Evolutionary conservation across 192 early-diverging fungal genomes (phyloP).

Genomic region (Backusella psychrophila): DNA sequence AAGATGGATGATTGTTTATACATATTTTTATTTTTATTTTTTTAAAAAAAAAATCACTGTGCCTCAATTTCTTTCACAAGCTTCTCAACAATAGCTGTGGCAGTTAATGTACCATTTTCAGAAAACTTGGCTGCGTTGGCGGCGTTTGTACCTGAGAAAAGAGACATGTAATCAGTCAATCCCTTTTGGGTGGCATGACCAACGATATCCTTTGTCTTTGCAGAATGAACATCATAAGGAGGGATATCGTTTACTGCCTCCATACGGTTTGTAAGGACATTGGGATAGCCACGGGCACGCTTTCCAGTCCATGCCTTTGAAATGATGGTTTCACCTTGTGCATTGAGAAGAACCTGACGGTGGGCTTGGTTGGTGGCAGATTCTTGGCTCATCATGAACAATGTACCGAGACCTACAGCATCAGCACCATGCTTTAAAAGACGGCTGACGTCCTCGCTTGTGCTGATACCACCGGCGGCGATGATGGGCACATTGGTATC

Average conservation of each 20-base stretch:
- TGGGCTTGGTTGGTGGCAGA: conserved; percentile 15
- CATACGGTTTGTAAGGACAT: conserved; percentile 12
- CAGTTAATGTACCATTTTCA: conserved; percentile 24
- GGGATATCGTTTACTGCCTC: conserved; percentile 5
- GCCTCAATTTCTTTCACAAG: conserved; percentile 13
- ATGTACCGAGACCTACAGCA: conserved; percentile 20
- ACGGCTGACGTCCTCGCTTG: background rate
- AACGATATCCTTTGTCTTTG: conserved; percentile 25
- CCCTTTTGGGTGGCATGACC: conserved; percentile 15
- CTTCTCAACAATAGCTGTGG: conserved; percentile 22
- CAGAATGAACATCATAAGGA: conserved; percentile 23
- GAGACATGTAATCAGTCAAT: conserved; percentile 5
- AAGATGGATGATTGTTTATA: background rate
- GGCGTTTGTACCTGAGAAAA: conserved; percentile 14
- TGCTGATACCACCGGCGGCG: conserved; percentile 29
- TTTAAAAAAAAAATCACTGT: background rate
- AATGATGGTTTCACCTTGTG: conserved; percentile 10
- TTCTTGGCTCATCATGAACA: conserved; percentile 28
- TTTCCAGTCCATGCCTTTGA: conserved; percentile 24
- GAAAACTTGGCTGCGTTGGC: conserved; percentile 12
- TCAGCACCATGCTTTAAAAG: conserved; percentile 10
- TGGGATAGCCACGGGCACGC: conserved; percentile 23
- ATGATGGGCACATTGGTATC: conserved; percentile 10
- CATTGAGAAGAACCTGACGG: background rate
- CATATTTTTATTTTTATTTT: background rate